These are phyloP conservation scores for Choanephora cucurbitarum DNA, from an alignment of 371 early-diverging fungal genomes.

Conservation along the genomic window DNA sequence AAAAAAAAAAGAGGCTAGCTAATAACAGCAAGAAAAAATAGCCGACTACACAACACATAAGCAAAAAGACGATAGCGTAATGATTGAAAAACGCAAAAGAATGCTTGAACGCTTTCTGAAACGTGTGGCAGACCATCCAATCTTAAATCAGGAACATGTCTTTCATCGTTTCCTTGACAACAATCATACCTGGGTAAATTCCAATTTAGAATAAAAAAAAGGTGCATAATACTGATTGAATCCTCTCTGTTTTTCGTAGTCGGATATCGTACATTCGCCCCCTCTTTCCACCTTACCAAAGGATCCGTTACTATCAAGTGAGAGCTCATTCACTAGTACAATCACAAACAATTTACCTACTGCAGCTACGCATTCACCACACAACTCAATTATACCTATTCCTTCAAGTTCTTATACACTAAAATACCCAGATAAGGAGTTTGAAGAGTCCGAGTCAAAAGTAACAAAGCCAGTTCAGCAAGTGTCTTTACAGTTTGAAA, in stretches of 20 bases:
- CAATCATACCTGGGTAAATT: conserved; percentile 57
- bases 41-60: conserved; percentile 78
- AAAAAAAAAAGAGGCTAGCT: conserved; percentile 6
- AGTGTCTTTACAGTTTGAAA: conserved; percentile 59
- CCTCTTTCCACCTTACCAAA: conserved; percentile 64
- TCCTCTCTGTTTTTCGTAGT: conserved; percentile 7
- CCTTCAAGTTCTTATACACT: conserved; percentile 50
- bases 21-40: conserved; percentile 18
- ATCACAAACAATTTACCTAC: conserved; percentile 1
- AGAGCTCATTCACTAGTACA: conserved; percentile 17
- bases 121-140: conserved; percentile 81
- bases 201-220: too few species aligned
- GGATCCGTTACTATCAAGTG: conserved; percentile 48
- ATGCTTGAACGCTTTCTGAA: conserved; percentile 89
- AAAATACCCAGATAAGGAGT: conserved; percentile 66
- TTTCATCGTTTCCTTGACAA: conserved; percentile 88
- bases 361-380: neutral
- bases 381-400: conserved; percentile 36
- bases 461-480: conserved; percentile 64
- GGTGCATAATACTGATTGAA: too few species aligned
- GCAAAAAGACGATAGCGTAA: conserved; percentile 77
- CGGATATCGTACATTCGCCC: conserved; percentile 28
- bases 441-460: conserved; percentile 66
- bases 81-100: conserved; percentile 86
- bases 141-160: conserved; percentile 79